These are phyloP conservation scores for Umbilicus rupestris DNA, from an alignment of 164 flowering plant species.

Conservation along the genomic window DNA sequence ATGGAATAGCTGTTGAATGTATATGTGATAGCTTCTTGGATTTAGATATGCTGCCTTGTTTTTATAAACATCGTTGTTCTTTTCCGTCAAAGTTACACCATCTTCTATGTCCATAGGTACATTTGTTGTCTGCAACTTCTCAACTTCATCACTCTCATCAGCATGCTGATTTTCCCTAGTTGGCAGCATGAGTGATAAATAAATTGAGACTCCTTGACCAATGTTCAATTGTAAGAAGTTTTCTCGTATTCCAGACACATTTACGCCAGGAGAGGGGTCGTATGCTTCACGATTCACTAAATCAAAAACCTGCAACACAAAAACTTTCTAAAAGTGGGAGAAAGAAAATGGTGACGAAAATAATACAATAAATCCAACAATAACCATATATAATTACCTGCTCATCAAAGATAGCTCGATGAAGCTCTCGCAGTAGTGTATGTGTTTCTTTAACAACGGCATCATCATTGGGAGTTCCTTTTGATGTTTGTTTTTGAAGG, in stretches of 20 bases:
- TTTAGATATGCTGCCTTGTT: conserved; percentile 29
- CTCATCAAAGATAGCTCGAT: conserved; percentile 75
- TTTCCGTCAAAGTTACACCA: conserved; percentile 24
- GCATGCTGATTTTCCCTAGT: conserved; percentile 28
- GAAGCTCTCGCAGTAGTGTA: conserved; percentile 59
- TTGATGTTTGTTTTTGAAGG: conserved; percentile 23
- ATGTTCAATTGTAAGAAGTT: conserved; percentile 59
- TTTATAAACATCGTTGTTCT: conserved; percentile 17
- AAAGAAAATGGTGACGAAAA: not conserved
- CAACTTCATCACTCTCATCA: conserved; percentile 11
- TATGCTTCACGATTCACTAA: conserved; percentile 86
- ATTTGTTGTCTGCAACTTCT: conserved; percentile 16
- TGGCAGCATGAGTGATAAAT: conserved; percentile 49
- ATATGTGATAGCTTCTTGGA: conserved; percentile 58
- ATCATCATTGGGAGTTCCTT: conserved; percentile 43
- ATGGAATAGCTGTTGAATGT: conserved; percentile 75
- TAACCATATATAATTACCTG: conserved; percentile 32
- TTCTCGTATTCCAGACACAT: conserved; percentile 77
- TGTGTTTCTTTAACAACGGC: conserved; percentile 49
- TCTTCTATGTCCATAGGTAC: conserved; percentile 33
- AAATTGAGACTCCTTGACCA: conserved; percentile 63
- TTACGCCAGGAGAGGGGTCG: conserved; percentile 46
- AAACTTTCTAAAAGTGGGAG: not conserved
- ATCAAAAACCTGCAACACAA: conserved; percentile 68
- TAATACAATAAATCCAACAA: not conserved